A percentile compares a stretch with the other conserved stretches of the same genome.
Conservation (phyloP, 192 early-diverging fungal genomes). For the Helicostylum pulchrum region DNA sequence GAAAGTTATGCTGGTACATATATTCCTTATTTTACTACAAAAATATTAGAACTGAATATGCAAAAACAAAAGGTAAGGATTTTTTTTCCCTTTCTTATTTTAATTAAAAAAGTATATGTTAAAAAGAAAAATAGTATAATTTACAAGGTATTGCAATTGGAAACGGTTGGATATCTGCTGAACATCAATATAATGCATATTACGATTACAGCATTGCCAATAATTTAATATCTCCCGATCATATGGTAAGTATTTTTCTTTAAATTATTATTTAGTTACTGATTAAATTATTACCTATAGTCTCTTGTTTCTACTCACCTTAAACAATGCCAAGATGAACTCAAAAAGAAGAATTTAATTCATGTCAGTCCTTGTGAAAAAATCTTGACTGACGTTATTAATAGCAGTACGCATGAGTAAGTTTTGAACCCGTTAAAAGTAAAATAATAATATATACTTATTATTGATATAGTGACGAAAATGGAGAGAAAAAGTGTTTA, state of each 20-base stretch:
- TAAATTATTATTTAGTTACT: background rate
- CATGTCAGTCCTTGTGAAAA: constrained; percentile 39
- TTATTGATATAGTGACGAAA: constrained; percentile 10
- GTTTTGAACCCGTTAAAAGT: background rate
- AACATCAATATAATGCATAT: constrained; percentile 52
- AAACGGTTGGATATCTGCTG: constrained; percentile 64
- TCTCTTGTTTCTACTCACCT: constrained; percentile 16
- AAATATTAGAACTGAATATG: constrained; percentile 33
- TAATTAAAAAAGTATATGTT: constrained; percentile 1
- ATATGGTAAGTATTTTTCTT: constrained; percentile 24
- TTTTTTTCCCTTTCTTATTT: background rate
- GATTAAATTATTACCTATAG: background rate
- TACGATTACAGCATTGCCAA: constrained; percentile 35
- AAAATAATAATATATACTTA: background rate
- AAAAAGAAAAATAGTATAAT: constrained; percentile 45
- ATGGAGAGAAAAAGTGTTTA: constrained; percentile 35
- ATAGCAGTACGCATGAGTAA: constrained; percentile 18
- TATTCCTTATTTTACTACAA: constrained; percentile 54
- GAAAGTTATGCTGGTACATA: constrained; percentile 65
- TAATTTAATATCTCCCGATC: constrained; percentile 24
- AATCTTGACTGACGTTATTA: constrained; percentile 27
- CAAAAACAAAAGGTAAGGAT: constrained; percentile 29
- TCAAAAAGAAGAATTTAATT: constrained; percentile 28
- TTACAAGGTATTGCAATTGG: constrained; percentile 58
- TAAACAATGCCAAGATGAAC: constrained; percentile 30